A percentile compares a stretch with the other conserved stretches of the same genome.
phyloP scores from a whole-genome alignment of 177 flowering plant genomes.

The Telopea speciosissima region DNA sequence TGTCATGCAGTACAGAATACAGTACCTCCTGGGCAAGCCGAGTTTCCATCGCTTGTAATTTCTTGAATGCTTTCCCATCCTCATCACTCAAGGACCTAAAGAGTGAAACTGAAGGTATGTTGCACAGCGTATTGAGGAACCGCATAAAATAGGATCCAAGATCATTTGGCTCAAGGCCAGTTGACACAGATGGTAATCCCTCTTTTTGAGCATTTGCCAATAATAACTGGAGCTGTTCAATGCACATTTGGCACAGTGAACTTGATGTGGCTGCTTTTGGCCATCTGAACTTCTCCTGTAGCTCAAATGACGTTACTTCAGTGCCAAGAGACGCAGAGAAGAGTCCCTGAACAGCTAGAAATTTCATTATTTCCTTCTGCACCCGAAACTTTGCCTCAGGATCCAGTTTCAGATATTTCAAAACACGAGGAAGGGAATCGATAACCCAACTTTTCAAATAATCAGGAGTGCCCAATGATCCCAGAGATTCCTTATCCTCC shows the following conservation, averaged over 20 bases:
- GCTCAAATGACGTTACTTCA: conserved; percentile 91
- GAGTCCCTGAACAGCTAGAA: conserved; percentile 87
- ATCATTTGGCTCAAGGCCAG: conserved; percentile 56
- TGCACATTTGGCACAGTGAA: conserved; percentile 63
- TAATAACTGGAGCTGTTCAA: conserved; percentile 80
- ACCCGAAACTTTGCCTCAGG: conserved; percentile 54
- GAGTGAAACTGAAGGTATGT: conserved; percentile 90
- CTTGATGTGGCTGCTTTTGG: conserved; percentile 78
- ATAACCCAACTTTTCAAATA: conserved; percentile 74
- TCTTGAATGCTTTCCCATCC: conserved; percentile 67
- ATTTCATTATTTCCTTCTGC: conserved; percentile 80
- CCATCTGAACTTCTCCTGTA: conserved; percentile 89
- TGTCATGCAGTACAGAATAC: neutral
- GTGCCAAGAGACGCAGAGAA: conserved; percentile 90
- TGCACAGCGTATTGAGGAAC: conserved; percentile 61
- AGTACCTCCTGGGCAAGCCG: conserved; percentile 69
- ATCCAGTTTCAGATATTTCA: conserved; percentile 65
- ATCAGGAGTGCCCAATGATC: conserved; percentile 41
- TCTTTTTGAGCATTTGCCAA: conserved; percentile 83
- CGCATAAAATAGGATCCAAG: conserved; percentile 81
- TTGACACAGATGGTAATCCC: conserved; percentile 28
- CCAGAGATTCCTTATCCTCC: conserved; percentile 64
- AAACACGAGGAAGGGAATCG: conserved; percentile 63
- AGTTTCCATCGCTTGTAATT: conserved; percentile 62
- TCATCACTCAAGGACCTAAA: conserved; percentile 61